Percentiles rank a stretch among this genome's conserved stretches.
phyloP scores from a whole-genome alignment of 352 stramenopile genomes.

The Globisporangium mamillatum region DNA sequence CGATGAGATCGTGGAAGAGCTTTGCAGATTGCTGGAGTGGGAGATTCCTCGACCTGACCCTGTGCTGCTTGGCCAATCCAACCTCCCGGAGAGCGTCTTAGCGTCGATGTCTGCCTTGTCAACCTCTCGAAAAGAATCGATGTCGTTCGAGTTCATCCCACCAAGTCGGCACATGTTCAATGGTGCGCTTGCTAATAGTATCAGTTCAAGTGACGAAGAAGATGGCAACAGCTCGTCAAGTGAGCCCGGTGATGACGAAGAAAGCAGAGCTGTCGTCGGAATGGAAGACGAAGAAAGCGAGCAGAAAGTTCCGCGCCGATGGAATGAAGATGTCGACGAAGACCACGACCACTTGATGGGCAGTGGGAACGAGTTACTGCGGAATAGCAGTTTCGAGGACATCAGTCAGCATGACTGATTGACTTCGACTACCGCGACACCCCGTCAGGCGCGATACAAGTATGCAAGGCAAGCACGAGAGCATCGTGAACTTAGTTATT shows the following conservation, averaged over 20 bases:
- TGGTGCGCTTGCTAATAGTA: slow-evolving; percentile 59
- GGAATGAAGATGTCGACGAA: slow-evolving; percentile 39
- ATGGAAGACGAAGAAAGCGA: slow-evolving; percentile 39
- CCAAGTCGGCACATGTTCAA: slow-evolving; percentile 77
- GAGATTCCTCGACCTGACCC: slow-evolving; percentile 74
- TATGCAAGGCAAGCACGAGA: neutral
- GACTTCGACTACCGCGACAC: neutral
- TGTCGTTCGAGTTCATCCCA: slow-evolving; percentile 64
- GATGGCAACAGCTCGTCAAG: slow-evolving; percentile 54
- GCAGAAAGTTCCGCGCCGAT: slow-evolving; percentile 23
- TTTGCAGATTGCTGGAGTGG: slow-evolving; percentile 73
- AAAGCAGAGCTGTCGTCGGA: slow-evolving; percentile 21
- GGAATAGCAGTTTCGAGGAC: slow-evolving; percentile 59
- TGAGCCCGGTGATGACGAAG: slow-evolving; percentile 38
- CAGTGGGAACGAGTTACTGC: slow-evolving; percentile 69
- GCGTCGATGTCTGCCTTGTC: slow-evolving; percentile 21
- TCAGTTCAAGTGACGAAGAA: slow-evolving; percentile 54
- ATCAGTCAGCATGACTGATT: slow-evolving; percentile 21
- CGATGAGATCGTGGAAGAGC: slow-evolving; percentile 81
- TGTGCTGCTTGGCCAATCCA: slow-evolving; percentile 58
- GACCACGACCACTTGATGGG: slow-evolving; percentile 75
- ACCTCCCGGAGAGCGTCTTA: slow-evolving; percentile 32
- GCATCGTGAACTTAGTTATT: slow-evolving; percentile 15
- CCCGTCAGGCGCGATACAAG: slow-evolving; percentile 4
- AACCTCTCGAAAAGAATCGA: slow-evolving; percentile 23